Percentiles rank a stretch among this genome's conserved stretches.
Conservation (phyloP, 2,329 filamentous ascomycete species). For the Trichoderma polysporum region DNA sequence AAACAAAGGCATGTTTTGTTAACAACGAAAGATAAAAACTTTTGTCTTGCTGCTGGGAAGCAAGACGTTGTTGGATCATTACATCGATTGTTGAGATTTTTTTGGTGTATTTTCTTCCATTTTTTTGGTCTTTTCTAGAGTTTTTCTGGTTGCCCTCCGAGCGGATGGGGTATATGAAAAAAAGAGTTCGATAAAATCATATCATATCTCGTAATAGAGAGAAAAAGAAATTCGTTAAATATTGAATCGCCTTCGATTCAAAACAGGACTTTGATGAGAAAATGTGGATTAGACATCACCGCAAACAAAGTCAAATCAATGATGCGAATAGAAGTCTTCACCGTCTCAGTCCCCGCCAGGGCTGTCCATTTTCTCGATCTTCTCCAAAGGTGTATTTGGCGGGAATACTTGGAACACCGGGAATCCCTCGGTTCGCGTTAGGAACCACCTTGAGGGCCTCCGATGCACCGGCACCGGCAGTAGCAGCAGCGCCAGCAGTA, state of each 20-base stretch:
- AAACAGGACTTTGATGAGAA: constrained; percentile 6
- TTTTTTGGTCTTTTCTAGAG: background rate
- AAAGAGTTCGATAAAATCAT: constrained; percentile 7
- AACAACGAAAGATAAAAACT: constrained; percentile 14
- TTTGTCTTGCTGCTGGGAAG: constrained; percentile 16
- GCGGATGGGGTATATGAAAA: constrained; percentile 8
- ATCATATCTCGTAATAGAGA: constrained; percentile 16
- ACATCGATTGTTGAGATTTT: constrained; percentile 10
- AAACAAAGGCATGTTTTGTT: constrained; percentile 12
- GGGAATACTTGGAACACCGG: constrained; percentile 46
- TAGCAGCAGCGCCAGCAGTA: background rate
- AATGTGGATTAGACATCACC: constrained; percentile 4
- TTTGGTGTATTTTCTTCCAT: constrained; percentile 7
- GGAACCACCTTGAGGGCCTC: constrained; percentile 43
- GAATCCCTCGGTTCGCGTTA: constrained; percentile 48
- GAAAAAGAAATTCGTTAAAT: constrained; percentile 19
- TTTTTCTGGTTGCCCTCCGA: background rate
- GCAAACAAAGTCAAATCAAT: background rate
- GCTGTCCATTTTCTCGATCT: constrained; percentile 36
- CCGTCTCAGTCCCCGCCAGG: constrained; percentile 33
- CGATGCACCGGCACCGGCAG: constrained; percentile 25
- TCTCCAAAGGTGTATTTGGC: constrained; percentile 41
- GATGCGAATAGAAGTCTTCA: constrained; percentile 6
- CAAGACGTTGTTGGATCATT: constrained; percentile 16
- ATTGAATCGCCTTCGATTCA: constrained; percentile 8